Evolutionary conservation across 106 monocot species (phyloP).

Genomic region (Triglochin maritima): DNA sequence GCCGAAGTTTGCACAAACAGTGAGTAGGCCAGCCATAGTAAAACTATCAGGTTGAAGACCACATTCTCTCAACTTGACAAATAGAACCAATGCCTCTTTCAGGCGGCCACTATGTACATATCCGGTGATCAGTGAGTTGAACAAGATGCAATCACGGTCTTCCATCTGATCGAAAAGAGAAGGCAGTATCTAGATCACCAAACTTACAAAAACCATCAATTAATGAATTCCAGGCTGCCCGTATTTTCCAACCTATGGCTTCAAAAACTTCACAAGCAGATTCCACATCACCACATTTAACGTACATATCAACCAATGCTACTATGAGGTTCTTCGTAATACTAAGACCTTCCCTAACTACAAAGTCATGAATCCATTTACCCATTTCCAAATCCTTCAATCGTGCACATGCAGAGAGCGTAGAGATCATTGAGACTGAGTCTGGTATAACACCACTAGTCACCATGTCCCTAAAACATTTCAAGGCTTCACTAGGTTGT

Average conservation of each 20-base stretch:
- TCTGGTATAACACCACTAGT: conserved; percentile 30
- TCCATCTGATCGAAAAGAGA: conserved; percentile 48
- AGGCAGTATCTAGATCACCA: conserved; percentile 37
- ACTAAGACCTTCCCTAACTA: conserved; percentile 7
- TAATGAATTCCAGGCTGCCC: conserved; percentile 56
- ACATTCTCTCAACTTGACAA: conserved; percentile 22
- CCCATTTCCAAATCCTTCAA: conserved; percentile 40
- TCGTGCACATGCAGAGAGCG: conserved; percentile 43
- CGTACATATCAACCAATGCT: conserved; percentile 58
- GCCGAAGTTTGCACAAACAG: conserved; percentile 51
- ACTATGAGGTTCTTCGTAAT: conserved; percentile 36
- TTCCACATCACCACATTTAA: conserved; percentile 48
- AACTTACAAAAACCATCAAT: conserved; percentile 73
- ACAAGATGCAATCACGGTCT: conserved; percentile 39
- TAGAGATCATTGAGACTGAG: conserved; percentile 30
- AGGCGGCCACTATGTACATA: conserved; percentile 43
- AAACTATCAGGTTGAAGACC: conserved; percentile 45
- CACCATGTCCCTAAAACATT: conserved; percentile 45
- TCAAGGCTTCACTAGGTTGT: conserved; percentile 21
- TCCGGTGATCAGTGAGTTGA: conserved; percentile 70
- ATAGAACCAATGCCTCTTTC: conserved; percentile 48
- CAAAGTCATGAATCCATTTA: conserved; percentile 29
- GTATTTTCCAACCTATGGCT: conserved; percentile 12
- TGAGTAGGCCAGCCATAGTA: conserved; percentile 49
- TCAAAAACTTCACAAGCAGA: conserved; percentile 40